Evolutionary conservation across 2,329 filamentous ascomycete species (phyloP), one percentile per base, ranked within the genome.

Genomic region (Botryosphaeria dothidea): DNA sequence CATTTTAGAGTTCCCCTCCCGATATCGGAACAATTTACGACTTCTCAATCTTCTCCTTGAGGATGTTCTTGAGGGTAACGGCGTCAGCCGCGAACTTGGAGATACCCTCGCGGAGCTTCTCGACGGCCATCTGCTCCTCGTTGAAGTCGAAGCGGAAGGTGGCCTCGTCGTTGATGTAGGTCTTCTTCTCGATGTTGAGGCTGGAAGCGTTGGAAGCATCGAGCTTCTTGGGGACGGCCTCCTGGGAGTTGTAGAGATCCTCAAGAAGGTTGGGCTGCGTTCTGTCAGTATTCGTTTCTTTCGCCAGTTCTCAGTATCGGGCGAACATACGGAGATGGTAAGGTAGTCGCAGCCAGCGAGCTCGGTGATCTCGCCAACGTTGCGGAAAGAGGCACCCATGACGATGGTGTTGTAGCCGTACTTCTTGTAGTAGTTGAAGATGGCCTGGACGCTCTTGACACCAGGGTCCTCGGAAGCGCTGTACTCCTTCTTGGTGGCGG

Each of bases 381-480:
- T 98, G 80, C 95, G 90, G 92, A 99, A 99, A 45, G 93, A 97
- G 72, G 95, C 95, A 77, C 95, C 95, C 95, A 99, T 99, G 83
- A 99, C 95, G 74, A 98, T 97, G 81, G 95, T 99, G 75, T 96
- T 97, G 90, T 99, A 97, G 81, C 91, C 92, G 81, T 85, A 92
- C 88, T 98, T 98, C 92, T 99, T 99, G 91, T 99, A 99, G 92
- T 99, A 99, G 88, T 99, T 95, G 89, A 90, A 99, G 85, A 99
- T 99, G 81, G 75, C 78, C 86, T 94, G 87, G 77, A 99, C 95
- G 71, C 91, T 94, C 84, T 92, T 87, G 81, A 99, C 95, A 85
- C 95, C 95, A 65, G 95, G 95, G 85, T 99, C 95, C 80, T 96
- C 92, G 81, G 91, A 84, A 80, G 92, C 87, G 79, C 85, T 76